A percentile compares a stretch with the other conserved stretches of the same genome.
phyloP scores from a whole-genome alignment of 352 stramenopile species.

The Globisporangium apiculatum region DNA sequence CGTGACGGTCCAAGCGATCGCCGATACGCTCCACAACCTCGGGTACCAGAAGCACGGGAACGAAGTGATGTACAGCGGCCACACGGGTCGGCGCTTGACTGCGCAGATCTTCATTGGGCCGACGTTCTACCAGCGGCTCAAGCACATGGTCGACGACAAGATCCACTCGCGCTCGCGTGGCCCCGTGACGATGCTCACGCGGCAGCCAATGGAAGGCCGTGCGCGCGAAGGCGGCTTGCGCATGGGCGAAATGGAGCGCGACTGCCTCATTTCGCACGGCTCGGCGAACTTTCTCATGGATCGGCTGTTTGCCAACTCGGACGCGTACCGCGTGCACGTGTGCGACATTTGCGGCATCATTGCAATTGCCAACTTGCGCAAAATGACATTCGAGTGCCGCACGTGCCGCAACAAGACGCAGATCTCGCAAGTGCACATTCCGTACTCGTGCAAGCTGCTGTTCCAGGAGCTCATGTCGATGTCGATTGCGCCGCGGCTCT shows the following conservation, averaged over 20 bases:
- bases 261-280: slow-evolving; percentile 99
- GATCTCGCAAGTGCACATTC: slow-evolving; percentile 96
- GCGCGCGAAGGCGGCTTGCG: slow-evolving; percentile 97
- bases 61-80: slow-evolving; percentile 98
- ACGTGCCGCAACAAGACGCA: slow-evolving; percentile 93
- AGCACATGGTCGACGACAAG: slow-evolving; percentile 99
- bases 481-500: slow-evolving; percentile 98
- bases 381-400: slow-evolving; percentile 98
- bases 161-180: slow-evolving; percentile 95
- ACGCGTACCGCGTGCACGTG: slow-evolving; percentile 98
- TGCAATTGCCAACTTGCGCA: slow-evolving; percentile 97
- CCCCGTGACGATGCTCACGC: slow-evolving; percentile 97
- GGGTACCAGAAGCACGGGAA: slow-evolving; percentile 99
- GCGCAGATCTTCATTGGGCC: slow-evolving; percentile 99
- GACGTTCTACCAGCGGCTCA: slow-evolving; percentile 99
- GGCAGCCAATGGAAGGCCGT: slow-evolving; percentile 98
- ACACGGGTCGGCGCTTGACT: slow-evolving; percentile 95
- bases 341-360: slow-evolving; percentile 99
- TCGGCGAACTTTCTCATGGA: slow-evolving; percentile 99
- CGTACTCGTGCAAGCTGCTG: slow-evolving; percentile 99
- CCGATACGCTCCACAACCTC: slow-evolving; percentile 90
- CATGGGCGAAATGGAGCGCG: slow-evolving; percentile 99
- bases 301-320: slow-evolving; percentile 98
- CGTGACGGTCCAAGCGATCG: slow-evolving; percentile 97
- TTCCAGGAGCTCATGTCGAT: slow-evolving; percentile 99